Base-by-base conservation (phyloP, 1,284 basidiomycete species). In the Sporisorium graminicola region DNA sequence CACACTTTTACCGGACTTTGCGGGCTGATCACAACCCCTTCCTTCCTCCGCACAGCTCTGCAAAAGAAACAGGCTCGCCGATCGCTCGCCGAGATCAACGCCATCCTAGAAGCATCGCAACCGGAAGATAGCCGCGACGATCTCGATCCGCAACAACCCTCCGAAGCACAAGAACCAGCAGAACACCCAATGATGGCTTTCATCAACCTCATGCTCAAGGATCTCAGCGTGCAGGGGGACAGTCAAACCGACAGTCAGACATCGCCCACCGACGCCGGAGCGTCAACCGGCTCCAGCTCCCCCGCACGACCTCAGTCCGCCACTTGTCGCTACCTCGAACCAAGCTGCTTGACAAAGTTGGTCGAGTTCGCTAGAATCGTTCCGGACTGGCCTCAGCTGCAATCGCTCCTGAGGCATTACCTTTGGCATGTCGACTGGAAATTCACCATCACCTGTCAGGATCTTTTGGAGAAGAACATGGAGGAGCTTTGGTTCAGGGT, bases 391-490 rank as follows among this genome's bases (percentile, higher is more conserved):
- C 9, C 55, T 0, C 62, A 55, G 7, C 33, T 77, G 31, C 46
- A 61, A 20, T 35, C 29, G 16, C 54, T 77, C 2, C 18, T 77
- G 9, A 42, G 57, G 31, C 55, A 67, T 43, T 77, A 70, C 40
- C 65, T 77, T 10, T 64, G 67, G 70, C 37, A 77, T 26, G 67
- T 77, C n/a, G 74, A 77, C 24, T 77, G 74, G 74, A 74, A 70
- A 55, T 70, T 77, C 29, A 53, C 67, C 53, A 59, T 77, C 44
- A 77, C 74, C n/a, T 22, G 49, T 4, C 74, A 77, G 26, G 70
- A 77, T 27, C 31, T 57, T 1, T 35, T 77, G 10, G 66, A 77
- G 24, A 42, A 31, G 13, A 59, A 67, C 6, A 65, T 67, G 37
- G 47, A 69, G 31, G 74, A 74, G 24, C 58, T 77, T 7, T 74